These are phyloP conservation scores for Wickerhamomyces xylosicus DNA, from an alignment of 805 yeast genomes.

Conservation along the genomic window DNA sequence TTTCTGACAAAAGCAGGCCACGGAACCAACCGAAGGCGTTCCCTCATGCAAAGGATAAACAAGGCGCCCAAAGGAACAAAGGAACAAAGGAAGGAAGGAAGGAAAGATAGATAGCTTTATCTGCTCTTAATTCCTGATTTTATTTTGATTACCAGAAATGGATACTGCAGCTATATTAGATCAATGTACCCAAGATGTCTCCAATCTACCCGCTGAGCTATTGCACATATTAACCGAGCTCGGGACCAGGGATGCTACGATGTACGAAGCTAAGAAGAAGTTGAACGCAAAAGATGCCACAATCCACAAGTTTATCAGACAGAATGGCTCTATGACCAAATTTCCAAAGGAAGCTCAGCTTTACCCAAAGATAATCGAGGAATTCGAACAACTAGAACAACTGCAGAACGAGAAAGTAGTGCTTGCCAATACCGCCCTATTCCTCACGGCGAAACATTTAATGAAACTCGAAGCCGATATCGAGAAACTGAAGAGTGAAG, in stretches of 20 bases:
- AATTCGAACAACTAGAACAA: slow-evolving; percentile 44
- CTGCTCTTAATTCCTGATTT: too few species aligned
- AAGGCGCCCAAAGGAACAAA: too few species aligned
- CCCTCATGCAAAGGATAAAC: too few species aligned
- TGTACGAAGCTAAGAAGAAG: slow-evolving; percentile 56
- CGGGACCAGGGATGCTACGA: slow-evolving; percentile 52
- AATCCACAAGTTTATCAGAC: slow-evolving; percentile 71
- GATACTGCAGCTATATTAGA: slow-evolving; percentile 84
- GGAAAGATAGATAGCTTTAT: too few species aligned
- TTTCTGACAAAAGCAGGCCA: too few species aligned
- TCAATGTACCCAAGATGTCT: slow-evolving; percentile 60
- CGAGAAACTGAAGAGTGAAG: slow-evolving; percentile 66
- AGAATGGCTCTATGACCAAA: slow-evolving; percentile 71
- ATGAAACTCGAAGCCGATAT: slow-evolving; percentile 66
- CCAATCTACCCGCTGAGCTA: slow-evolving; percentile 83
- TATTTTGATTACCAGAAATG: slow-evolving; percentile 29
- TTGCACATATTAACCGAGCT: slow-evolving; percentile 74
- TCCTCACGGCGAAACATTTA: slow-evolving; percentile 66
- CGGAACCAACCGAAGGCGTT: too few species aligned
- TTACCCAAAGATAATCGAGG: slow-evolving; percentile 57
- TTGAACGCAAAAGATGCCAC: slow-evolving; percentile 66
- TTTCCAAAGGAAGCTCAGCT: slow-evolving; percentile 73
- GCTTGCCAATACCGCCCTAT: slow-evolving; percentile 76
- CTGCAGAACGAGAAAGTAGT: slow-evolving; percentile 72
- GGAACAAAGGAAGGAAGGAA: too few species aligned